Conservation (phyloP, 345 rosid species). For the Moringa oleifera region DNA sequence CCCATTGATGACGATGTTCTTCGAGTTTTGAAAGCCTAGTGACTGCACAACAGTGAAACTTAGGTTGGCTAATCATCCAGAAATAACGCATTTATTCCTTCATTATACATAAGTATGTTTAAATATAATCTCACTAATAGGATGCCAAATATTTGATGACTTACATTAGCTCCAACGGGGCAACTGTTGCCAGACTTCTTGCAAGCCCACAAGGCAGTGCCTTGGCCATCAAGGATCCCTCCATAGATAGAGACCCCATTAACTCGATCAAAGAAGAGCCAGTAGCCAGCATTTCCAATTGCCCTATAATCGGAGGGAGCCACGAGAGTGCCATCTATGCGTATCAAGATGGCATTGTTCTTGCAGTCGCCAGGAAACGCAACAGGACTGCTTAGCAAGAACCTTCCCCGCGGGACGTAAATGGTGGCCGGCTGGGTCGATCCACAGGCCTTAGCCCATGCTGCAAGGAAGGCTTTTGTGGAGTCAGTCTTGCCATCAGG, state of each 20-base stretch:
- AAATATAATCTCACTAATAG: too few species aligned
- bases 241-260: conserved; percentile 48
- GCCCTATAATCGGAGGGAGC: conserved; percentile 49
- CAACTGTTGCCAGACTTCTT: conserved; percentile 41
- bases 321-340: conserved; percentile 57
- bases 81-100: too few species aligned
- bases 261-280: conserved; percentile 52
- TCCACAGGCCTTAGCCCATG: conserved; percentile 54
- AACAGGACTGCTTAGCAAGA: conserved; percentile 31
- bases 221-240: conserved; percentile 59
- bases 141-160: background rate
- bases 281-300: conserved; percentile 24
- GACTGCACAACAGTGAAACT: too few species aligned
- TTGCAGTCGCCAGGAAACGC: conserved; percentile 31
- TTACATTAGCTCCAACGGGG: conserved; percentile 62
- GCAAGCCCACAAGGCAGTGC: conserved; percentile 63
- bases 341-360: conserved; percentile 47
- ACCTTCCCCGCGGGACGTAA: conserved; percentile 54
- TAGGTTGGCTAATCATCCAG: too few species aligned
- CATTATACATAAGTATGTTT: too few species aligned
- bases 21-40: conserved; percentile 44
- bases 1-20: conserved; percentile 44
- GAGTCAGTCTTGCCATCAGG: conserved; percentile 65
- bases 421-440: conserved; percentile 39
- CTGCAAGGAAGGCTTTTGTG: conserved; percentile 52